A percentile compares a stretch with the other conserved stretches of the same genome.
phyloP scores from a whole-genome alignment of 805 yeast species.

The Myxozyma monticola region DNA sequence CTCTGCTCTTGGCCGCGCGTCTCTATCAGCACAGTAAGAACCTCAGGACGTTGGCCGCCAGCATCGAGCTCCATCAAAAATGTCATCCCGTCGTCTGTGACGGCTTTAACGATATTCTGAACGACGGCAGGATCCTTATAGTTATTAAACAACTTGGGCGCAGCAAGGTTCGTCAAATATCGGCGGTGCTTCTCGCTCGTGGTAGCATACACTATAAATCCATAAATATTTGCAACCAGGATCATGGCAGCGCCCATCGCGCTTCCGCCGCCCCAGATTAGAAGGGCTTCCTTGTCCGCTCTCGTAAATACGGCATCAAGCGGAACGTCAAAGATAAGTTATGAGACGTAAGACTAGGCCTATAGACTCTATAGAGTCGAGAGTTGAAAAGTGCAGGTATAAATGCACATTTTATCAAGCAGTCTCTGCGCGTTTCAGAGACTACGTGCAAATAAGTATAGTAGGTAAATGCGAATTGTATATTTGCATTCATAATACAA shows the following conservation, averaged over 20 bases:
- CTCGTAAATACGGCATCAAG: background rate
- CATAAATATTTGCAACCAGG: slow-evolving; percentile 57
- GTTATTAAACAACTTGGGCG: slow-evolving; percentile 53
- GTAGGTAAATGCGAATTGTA: no score
- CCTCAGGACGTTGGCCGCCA: background rate
- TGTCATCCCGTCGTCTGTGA: background rate
- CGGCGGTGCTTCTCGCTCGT: slow-evolving; percentile 53
- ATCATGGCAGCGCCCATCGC: slow-evolving; percentile 58
- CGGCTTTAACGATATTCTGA: background rate
- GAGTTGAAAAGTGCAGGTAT: no score
- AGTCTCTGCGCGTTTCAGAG: no score
- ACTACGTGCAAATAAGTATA: no score
- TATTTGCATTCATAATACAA: no score
- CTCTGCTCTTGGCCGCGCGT: no score
- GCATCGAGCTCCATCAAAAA: background rate
- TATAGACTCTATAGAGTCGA: no score
- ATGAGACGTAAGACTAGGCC: no score
- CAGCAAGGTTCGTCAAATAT: slow-evolving; percentile 49
- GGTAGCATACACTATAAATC: slow-evolving; percentile 50
- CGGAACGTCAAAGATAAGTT: background rate
- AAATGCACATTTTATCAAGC: no score
- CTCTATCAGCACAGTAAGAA: no score
- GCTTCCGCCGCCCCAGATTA: slow-evolving; percentile 68
- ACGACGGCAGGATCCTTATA: slow-evolving; percentile 48
- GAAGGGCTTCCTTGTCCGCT: slow-evolving; percentile 32